Evolutionary conservation across 768 basidiomycete species (phyloP).

Genomic region (Hygrophoropsis aurantiaca): DNA sequence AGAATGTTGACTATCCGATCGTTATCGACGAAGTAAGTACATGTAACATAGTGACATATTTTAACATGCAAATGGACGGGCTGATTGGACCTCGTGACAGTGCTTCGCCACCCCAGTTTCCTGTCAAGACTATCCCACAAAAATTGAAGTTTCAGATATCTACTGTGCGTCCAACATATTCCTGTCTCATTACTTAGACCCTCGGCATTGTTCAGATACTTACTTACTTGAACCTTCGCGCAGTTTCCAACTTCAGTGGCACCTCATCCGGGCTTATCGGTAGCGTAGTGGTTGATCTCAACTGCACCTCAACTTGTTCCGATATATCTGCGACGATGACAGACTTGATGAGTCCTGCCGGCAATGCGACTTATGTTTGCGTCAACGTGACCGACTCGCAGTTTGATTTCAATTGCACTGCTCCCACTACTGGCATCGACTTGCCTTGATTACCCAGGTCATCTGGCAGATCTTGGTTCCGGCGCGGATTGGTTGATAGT

Average conservation of each 20-base stretch:
- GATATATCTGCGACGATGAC: conserved; percentile 37
- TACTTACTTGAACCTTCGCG: not conserved
- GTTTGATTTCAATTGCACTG: conserved; percentile 21
- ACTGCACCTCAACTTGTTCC: conserved; percentile 37
- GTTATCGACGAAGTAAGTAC: conserved; percentile 28
- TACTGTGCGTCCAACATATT: conserved; percentile 26
- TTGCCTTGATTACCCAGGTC: too few species aligned
- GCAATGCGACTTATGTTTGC: conserved; percentile 33
- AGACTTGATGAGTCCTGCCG: conserved; percentile 29
- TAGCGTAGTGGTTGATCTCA: conserved; percentile 36
- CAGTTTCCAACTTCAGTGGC: conserved; percentile 38
- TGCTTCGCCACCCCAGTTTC: conserved; percentile 33
- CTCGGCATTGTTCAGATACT: not conserved
- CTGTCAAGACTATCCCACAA: conserved; percentile 35
- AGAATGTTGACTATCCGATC: conserved; percentile 41
- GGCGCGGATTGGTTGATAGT: too few species aligned
- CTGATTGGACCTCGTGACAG: conserved; percentile 11
- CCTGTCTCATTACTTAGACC: not conserved
- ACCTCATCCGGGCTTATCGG: conserved; percentile 39
- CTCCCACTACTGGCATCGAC: too few species aligned
- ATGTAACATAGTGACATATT: not conserved
- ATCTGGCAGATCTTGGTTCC: too few species aligned
- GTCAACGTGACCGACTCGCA: conserved; percentile 28
- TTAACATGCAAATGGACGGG: not conserved
- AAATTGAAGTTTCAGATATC: conserved; percentile 35